These are phyloP conservation scores for Diaporthe vaccinii DNA, from an alignment of 2,329 filamentous ascomycete genomes.

Conservation along the genomic window DNA sequence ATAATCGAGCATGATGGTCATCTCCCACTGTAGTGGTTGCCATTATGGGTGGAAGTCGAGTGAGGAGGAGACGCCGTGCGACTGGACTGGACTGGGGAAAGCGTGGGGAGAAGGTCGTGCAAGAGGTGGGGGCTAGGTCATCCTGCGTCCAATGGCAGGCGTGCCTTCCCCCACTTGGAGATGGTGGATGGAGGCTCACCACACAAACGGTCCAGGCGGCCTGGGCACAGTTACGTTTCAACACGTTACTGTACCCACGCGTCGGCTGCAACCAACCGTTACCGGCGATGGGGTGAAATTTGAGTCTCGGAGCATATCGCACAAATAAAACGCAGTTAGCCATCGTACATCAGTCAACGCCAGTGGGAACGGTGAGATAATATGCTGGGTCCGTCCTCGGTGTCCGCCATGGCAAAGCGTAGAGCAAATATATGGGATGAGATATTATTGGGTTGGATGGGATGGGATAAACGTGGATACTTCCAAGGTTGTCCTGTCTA, in stretches of 20 bases:
- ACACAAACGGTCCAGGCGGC: conserved; percentile 22
- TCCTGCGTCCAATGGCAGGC: conserved; percentile 12
- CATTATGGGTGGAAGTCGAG: conserved; percentile 18
- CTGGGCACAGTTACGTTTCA: conserved; percentile 25
- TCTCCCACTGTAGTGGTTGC: conserved; percentile 20
- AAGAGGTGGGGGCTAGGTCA: conserved; percentile 18
- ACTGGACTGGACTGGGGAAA: conserved; percentile 31
- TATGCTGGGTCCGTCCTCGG: not conserved
- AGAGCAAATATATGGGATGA: conserved; percentile 2
- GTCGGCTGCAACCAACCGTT: conserved; percentile 28
- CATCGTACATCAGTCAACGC: not conserved
- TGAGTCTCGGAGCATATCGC: conserved; percentile 11
- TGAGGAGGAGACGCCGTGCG: conserved; percentile 21
- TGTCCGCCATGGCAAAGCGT: conserved; percentile 7
- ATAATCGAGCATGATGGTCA: conserved; percentile 28
- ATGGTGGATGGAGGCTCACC: conserved; percentile 25
- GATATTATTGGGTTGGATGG: conserved; percentile 8
- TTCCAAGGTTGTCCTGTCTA: conserved; percentile 2
- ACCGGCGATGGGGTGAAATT: conserved; percentile 18
- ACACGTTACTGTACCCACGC: conserved; percentile 14
- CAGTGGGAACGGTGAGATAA: conserved; percentile 1
- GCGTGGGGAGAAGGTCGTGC: conserved; percentile 29
- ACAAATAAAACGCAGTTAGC: not conserved
- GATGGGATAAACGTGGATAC: not conserved
- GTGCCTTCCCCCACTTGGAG: conserved; percentile 11